Evolutionary conservation across 129 eudicot genomes (phyloP).

Genomic region (Logfia minima): DNA sequence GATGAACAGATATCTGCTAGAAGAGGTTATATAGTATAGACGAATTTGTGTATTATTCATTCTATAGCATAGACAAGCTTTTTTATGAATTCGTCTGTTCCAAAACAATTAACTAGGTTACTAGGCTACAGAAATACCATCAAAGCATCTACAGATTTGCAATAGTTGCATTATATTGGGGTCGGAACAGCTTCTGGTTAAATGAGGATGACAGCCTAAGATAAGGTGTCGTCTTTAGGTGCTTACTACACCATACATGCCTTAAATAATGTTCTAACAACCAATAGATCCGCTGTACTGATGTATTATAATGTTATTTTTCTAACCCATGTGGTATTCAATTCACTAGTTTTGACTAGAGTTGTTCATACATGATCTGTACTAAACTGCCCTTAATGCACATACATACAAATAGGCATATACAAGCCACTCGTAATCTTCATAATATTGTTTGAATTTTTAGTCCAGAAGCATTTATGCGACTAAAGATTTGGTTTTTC

Average conservation of each 20-base stretch:
- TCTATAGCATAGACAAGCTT: neutral
- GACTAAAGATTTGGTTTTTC: neutral
- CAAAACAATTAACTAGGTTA: neutral
- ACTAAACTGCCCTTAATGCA: neutral
- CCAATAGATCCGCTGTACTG: slow-evolving; percentile 4
- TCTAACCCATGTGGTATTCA: slow-evolving; percentile 22
- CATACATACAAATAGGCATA: neutral
- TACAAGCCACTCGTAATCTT: neutral
- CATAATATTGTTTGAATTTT: neutral
- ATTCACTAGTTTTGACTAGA: slow-evolving; percentile 11
- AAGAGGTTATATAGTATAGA: neutral
- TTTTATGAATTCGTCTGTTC: neutral
- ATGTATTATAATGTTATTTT: slow-evolving; percentile 18
- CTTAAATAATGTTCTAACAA: slow-evolving; percentile 27
- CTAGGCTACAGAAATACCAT: neutral
- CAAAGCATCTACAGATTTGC: slow-evolving; percentile 10
- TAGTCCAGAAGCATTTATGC: neutral
- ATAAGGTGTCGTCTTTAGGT: slow-evolving; percentile 22
- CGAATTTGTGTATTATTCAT: neutral
- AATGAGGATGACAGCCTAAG: slow-evolving; percentile 29
- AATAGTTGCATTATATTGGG: neutral
- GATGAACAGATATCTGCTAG: neutral
- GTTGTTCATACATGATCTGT: slow-evolving; percentile 14
- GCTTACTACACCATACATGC: slow-evolving; percentile 12
- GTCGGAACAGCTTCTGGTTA: slow-evolving; percentile 18